Evolutionary conservation across 192 early-diverging fungal species (phyloP), one percentile per base, ranked within the genome.

Genomic region (Phycomyces blakesleeanus): DNA sequence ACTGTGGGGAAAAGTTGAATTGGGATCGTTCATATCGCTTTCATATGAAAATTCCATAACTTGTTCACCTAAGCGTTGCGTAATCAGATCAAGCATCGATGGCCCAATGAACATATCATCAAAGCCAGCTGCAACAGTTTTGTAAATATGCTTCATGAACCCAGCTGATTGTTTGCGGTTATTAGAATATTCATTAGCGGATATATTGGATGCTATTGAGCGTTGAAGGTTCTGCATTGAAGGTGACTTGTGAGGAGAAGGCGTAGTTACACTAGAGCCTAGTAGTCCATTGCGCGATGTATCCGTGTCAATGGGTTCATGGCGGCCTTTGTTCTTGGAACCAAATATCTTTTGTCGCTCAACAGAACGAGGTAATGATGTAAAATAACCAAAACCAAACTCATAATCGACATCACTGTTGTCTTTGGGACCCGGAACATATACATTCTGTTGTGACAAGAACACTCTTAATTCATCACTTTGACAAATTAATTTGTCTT

Each of bases 121-220:
- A 20, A 93, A 72, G 8, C 85, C 83, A 54, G 88, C 85, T 60
- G 86, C 87, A 7, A 93, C 84, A 14, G 87, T 89, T 42, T 86
- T 83, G 69, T 88, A 85, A 40, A 95, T 85, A 20, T 83, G 83
- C 38, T 81, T 79, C 72, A 82, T 79, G 42, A 83, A 84, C 3
- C 82, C 83, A n/a, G 55, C 55, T 2, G 66, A 62, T 8, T 27
- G 15, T 49, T 60, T 52, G 21, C 27, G 26, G 15, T 56, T 22
- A 16, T 9, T 12, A 20, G 14, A 16, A 0, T 53, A 21, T 16
- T 52, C 37, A n/a, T 54, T 22, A 22, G 15, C 56, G 26, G 14
- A 55, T 5, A 27, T 27, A 29, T 16, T 56, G 29, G 16, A 26
- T 3, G 29, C 34, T 1, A 63, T 63, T 1, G 62, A 63, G 1